Percentiles rank a stretch among this genome's conserved stretches.
Conservation (phyloP, 2,329 filamentous ascomycete species). For the Stromatinia cepivora region DNA sequence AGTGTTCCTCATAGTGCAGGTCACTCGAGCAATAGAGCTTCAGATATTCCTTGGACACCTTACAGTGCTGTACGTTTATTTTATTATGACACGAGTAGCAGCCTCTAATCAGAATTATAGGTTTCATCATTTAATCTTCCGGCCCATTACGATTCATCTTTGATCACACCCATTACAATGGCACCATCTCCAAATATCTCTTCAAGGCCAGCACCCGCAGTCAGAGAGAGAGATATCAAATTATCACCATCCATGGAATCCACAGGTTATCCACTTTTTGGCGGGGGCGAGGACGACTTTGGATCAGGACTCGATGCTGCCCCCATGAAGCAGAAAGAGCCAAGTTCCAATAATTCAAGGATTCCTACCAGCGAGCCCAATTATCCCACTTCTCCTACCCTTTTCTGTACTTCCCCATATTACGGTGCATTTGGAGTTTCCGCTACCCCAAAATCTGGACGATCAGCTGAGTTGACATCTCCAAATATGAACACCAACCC, state of each 20-base stretch:
- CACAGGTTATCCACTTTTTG: slow-evolving; percentile 29
- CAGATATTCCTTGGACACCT: slow-evolving; percentile 30
- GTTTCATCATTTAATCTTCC: slow-evolving; percentile 40
- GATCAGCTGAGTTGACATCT: slow-evolving; percentile 27
- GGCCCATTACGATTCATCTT: slow-evolving; percentile 33
- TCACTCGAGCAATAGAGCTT: slow-evolving; percentile 8
- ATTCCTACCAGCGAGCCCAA: slow-evolving; percentile 29
- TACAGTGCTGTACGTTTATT: slow-evolving; percentile 36
- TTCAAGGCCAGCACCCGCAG: slow-evolving; percentile 25
- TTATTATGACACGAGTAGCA: neutral
- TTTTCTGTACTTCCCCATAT: slow-evolving; percentile 28
- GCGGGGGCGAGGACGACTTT: slow-evolving; percentile 29
- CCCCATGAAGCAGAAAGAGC: slow-evolving; percentile 35
- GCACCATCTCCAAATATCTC: slow-evolving; percentile 30
- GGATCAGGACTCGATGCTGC: slow-evolving; percentile 25
- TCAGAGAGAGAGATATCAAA: slow-evolving; percentile 29
- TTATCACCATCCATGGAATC: slow-evolving; percentile 29
- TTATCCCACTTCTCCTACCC: slow-evolving; percentile 28
- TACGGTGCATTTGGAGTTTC: slow-evolving; percentile 36
- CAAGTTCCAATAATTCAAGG: slow-evolving; percentile 22
- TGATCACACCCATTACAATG: slow-evolving; percentile 37
- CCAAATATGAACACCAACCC: slow-evolving; percentile 31
- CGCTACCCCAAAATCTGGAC: slow-evolving; percentile 27
- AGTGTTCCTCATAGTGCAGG: slow-evolving; percentile 13
- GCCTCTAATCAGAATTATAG: slow-evolving; percentile 28